Conservation (phyloP, 805 yeast genomes). For the Yarrowia porcina region DNA sequence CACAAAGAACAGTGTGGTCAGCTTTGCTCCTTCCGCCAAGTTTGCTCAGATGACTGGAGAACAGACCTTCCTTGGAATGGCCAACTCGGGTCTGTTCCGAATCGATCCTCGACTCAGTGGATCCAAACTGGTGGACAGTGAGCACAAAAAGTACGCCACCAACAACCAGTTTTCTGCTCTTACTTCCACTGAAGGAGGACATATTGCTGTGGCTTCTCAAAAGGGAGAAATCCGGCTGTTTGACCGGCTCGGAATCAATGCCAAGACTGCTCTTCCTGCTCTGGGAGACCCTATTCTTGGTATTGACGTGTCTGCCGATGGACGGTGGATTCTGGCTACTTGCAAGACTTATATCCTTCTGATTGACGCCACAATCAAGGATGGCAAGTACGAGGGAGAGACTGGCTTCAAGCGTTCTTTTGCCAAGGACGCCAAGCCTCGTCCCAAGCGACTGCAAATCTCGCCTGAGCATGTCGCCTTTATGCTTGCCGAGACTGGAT, state of each 20-base stretch:
- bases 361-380: conserved; percentile 61
- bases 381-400: conserved; percentile 56
- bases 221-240: conserved; percentile 75
- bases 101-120: conserved; percentile 73
- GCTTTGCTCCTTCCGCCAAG: conserved; percentile 68
- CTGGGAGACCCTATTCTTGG: conserved; percentile 72
- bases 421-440: conserved; percentile 61
- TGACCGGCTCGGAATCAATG: conserved; percentile 68
- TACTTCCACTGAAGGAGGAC: conserved; percentile 70
- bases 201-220: conserved; percentile 69
- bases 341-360: conserved; percentile 68
- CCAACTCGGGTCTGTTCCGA: conserved; percentile 62
- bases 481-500: conserved; percentile 51
- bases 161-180: conserved; percentile 56
- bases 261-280: conserved; percentile 77
- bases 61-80: conserved; percentile 68
- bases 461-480: conserved; percentile 69
- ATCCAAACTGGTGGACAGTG: conserved; percentile 57
- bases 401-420: conserved; percentile 66
- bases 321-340: conserved; percentile 78
- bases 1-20: conserved; percentile 43
- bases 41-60: conserved; percentile 72
- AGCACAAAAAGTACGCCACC: conserved; percentile 53
- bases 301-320: conserved; percentile 71
- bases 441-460: conserved; percentile 63